A percentile compares a stretch with the other conserved stretches of the same genome.
Evolutionary conservation across 306 rosid genomes (phyloP).

Genomic region (Clitoria ternatea): DNA sequence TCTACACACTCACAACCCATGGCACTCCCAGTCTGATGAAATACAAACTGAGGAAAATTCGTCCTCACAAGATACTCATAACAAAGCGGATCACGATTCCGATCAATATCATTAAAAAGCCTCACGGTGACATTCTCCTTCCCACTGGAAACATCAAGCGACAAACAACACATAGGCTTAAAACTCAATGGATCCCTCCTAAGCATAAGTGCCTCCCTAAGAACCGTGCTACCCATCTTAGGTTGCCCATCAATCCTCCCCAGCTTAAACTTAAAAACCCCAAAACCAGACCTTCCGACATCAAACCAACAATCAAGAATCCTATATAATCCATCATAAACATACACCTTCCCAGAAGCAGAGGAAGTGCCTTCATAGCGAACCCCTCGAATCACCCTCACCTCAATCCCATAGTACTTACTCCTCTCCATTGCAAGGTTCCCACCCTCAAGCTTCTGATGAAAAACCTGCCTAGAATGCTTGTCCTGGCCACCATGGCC

Average conservation of each 20-base stretch:
- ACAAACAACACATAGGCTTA: constrained; percentile 57
- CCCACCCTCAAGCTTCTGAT: constrained; percentile 91
- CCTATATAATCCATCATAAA: constrained; percentile 87
- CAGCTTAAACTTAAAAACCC: constrained; percentile 81
- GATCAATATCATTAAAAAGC: constrained; percentile 77
- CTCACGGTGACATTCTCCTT: constrained; percentile 54
- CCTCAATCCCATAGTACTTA: constrained; percentile 90
- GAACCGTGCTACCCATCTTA: constrained; percentile 74
- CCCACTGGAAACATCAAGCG: constrained; percentile 59
- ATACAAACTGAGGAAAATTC: constrained; percentile 60
- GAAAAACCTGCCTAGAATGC: constrained; percentile 56
- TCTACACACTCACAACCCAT: constrained; percentile 68
- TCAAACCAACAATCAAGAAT: constrained; percentile 86
- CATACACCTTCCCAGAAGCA: constrained; percentile 60
- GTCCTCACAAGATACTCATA: constrained; percentile 68
- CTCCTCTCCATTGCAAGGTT: constrained; percentile 93
- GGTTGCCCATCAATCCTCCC: constrained; percentile 77
- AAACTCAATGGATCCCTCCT: constrained; percentile 41
- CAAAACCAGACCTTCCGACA: constrained; percentile 91
- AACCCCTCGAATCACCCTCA: constrained; percentile 81
- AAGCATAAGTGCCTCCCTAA: constrained; percentile 58
- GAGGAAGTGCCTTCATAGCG: constrained; percentile 46
- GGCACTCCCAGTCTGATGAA: constrained; percentile 49
- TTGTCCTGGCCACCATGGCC: constrained; percentile 99
- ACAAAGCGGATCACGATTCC: constrained; percentile 50